Evolutionary conservation across 768 basidiomycete species (phyloP).

Genomic region (Phlebiopsis gigantea): DNA sequence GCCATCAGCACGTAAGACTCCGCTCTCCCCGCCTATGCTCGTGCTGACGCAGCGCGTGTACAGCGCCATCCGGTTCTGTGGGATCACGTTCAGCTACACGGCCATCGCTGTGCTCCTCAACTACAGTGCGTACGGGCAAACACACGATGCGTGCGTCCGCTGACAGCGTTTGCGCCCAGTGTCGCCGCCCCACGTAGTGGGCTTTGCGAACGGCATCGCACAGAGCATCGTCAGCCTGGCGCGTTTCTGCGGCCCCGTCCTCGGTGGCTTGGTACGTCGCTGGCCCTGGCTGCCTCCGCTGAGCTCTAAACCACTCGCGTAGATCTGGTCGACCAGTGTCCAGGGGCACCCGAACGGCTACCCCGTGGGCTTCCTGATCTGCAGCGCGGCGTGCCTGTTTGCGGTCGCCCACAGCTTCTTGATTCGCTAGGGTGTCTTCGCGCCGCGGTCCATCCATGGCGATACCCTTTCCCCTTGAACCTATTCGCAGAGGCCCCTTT

Average conservation of each 20-base stretch:
- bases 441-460: neutral
- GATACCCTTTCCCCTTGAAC: neutral
- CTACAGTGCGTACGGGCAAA: conserved; percentile 49
- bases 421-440: conserved; percentile 47
- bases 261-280: conserved; percentile 71
- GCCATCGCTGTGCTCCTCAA: conserved; percentile 84
- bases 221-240: conserved; percentile 94
- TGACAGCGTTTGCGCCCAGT: conserved; percentile 38
- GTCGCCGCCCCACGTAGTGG: conserved; percentile 86
- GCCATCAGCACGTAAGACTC: conserved; percentile 73
- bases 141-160: neutral
- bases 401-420: conserved; percentile 69
- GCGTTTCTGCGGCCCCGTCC: conserved; percentile 82
- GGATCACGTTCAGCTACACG: conserved; percentile 86
- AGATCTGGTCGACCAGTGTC: conserved; percentile 76
- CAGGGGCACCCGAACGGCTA: conserved; percentile 65
- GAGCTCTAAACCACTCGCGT: conserved; percentile 2
- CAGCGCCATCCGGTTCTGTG: conserved; percentile 86
- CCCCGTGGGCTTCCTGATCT: conserved; percentile 68
- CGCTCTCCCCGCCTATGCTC: neutral
- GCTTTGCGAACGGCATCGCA: conserved; percentile 91
- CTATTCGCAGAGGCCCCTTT: too few species aligned
- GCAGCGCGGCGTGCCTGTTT: conserved; percentile 53
- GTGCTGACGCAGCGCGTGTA: neutral
- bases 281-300: neutral